Conservation (phyloP, 2,329 filamentous ascomycete genomes). For the Teratosphaeria destructans region DNA sequence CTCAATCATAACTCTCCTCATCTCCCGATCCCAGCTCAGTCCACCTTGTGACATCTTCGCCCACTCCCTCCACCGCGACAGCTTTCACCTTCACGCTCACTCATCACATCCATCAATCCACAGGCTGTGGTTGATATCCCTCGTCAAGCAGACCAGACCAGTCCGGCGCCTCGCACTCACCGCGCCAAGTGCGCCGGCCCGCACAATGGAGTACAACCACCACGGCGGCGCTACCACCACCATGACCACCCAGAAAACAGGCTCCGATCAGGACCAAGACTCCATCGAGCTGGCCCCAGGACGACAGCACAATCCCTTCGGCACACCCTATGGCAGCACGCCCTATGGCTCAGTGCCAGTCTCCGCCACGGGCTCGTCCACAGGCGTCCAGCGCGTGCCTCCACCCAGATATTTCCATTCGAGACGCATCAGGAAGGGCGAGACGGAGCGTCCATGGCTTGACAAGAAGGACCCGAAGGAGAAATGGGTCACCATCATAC, state of each 20-base stretch:
- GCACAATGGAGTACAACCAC: conserved; percentile 17
- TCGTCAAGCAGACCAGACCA: background rate
- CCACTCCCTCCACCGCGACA: background rate
- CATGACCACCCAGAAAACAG: conserved; percentile 16
- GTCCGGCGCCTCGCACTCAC: background rate
- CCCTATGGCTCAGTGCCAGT: conserved; percentile 35
- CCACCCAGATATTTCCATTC: conserved; percentile 56
- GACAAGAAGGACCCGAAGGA: conserved; percentile 64
- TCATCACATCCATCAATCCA: background rate
- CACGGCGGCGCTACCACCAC: conserved; percentile 18
- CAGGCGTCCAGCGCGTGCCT: conserved; percentile 22
- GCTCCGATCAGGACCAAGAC: background rate
- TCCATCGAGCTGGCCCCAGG: background rate
- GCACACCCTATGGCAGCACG: conserved; percentile 29
- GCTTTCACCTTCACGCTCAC: background rate
- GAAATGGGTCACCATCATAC: conserved; percentile 79
- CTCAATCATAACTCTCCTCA: background rate
- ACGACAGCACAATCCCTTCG: conserved; percentile 26
- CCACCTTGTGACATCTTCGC: background rate
- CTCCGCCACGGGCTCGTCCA: conserved; percentile 33
- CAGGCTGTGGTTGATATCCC: background rate
- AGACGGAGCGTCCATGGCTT: conserved; percentile 68
- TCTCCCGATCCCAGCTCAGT: background rate
- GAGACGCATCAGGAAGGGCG: conserved; percentile 59
- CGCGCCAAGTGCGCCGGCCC: background rate